Percentiles rank a stretch among this genome's conserved stretches.
phyloP scores from a whole-genome alignment of 257 asterid genomes.

The Gynochthodes officinalis region DNA sequence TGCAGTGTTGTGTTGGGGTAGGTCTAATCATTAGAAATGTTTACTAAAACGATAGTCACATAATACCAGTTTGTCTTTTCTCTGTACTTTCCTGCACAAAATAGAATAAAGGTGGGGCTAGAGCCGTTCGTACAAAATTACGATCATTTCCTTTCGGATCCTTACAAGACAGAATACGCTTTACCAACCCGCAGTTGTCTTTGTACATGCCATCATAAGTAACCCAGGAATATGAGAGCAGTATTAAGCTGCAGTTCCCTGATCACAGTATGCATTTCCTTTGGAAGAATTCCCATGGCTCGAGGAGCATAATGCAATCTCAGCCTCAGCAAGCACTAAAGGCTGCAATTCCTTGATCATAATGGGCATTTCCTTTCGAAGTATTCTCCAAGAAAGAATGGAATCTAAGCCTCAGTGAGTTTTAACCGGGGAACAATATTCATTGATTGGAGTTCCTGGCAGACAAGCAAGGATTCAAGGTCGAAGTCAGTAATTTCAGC shows the following conservation, averaged over 20 bases:
- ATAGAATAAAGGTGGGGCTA: too few species aligned
- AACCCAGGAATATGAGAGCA: neutral
- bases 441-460: constrained; percentile 49
- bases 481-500: neutral
- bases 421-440: constrained; percentile 42
- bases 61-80: too few species aligned
- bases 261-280: neutral
- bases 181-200: too few species aligned
- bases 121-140: too few species aligned
- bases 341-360: neutral
- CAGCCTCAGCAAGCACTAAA: constrained; percentile 17
- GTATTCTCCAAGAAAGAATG: neutral
- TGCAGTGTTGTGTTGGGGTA: too few species aligned
- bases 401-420: constrained; percentile 28
- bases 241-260: neutral
- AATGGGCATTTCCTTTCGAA: neutral
- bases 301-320: neutral
- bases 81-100: too few species aligned
- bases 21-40: too few species aligned
- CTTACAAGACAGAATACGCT: too few species aligned
- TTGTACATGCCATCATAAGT: neutral
- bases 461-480: neutral
- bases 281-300: neutral
- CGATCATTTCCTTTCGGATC: too few species aligned
- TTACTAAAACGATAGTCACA: too few species aligned